Base-by-base conservation (phyloP, 805 yeast genomes). In the Tetrapisispora fleetii region DNA sequence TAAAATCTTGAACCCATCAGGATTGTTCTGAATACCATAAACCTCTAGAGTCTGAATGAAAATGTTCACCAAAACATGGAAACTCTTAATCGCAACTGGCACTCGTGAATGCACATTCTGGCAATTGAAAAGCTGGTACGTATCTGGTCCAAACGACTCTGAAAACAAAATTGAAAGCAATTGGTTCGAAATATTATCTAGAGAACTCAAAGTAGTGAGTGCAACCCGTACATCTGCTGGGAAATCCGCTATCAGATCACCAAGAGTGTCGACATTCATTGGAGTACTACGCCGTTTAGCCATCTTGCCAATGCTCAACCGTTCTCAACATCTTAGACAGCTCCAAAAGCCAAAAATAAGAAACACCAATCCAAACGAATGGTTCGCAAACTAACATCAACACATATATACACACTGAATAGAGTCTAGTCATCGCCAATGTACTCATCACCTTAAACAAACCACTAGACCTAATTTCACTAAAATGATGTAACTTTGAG, bases 1-100 rank as follows among this genome's bases (percentile, higher is more conserved):
- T 50, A 88, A 67, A 55, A 45, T 30, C 22, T 16, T 40, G 27
- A 28, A 40, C 4, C n/a, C 17, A 2, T 38, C 33, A 19, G 16
- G 18, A 21, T 30, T n/a, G 28, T 27, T 28, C 7, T 40, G 10
- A 27, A 40, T 40, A 10, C 43, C 43, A 39, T 45, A 45, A 16
- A 45, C 5, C 11, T 45, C 14, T 16, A 45, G 16, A 4, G 35
- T 17, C 4, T 32, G 11, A 6, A 21, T 45, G 22, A 45, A 45
- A 11, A 39, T 6, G 6, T 32, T 22, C 4, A 33, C 17, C 24
- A 45, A 39, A 4, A 11, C 11, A 28, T 45, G 43, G 24, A 45
- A 45, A 17, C 39, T n/a, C 24, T 33, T 39, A 17, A 45, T 44
- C 6, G 42, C 19, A n/a, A n/a, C 22, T 27, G 39, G 37, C 2